Evolutionary conservation across 1,284 basidiomycete species (phyloP).

Genomic region (Ceratobasidium sp.): DNA sequence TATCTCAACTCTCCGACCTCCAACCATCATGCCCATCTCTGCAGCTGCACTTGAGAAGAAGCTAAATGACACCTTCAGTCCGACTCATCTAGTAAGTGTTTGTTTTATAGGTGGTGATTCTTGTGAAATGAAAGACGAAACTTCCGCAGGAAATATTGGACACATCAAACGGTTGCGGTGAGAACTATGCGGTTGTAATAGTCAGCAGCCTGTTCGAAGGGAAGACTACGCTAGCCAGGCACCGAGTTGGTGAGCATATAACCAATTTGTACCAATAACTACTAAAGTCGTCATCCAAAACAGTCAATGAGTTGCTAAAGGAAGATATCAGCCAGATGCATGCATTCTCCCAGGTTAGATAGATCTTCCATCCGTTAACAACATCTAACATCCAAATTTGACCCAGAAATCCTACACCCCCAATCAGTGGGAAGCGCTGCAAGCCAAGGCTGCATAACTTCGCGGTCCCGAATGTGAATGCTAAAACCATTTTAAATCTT

Average conservation of each 20-base stretch:
- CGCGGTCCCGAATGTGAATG: no score
- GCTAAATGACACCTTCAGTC: slow-evolving; percentile 63
- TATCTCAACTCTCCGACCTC: neutral
- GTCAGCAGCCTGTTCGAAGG: slow-evolving; percentile 85
- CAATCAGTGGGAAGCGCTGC: slow-evolving; percentile 71
- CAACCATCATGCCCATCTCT: slow-evolving; percentile 70
- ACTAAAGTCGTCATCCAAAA: neutral
- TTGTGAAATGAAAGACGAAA: neutral
- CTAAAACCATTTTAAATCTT: no score
- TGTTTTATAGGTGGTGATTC: neutral
- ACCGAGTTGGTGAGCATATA: slow-evolving; percentile 69
- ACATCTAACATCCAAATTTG: neutral
- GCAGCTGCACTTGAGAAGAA: slow-evolving; percentile 68
- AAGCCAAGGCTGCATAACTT: slow-evolving; percentile 58
- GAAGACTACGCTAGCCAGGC: slow-evolving; percentile 78
- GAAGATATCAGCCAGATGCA: slow-evolving; percentile 81
- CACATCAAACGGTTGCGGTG: slow-evolving; percentile 81
- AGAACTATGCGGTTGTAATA: slow-evolving; percentile 78
- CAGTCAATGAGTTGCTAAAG: slow-evolving; percentile 82
- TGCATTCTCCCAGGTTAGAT: slow-evolving; percentile 82
- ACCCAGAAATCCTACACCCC: slow-evolving; percentile 82
- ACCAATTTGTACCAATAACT: no score
- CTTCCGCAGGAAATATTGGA: slow-evolving; percentile 70
- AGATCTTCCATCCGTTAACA: neutral
- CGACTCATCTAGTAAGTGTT: slow-evolving; percentile 28